Evolutionary conservation across 2,329 filamentous ascomycete species (phyloP).

Genomic region (Cladophialophora bantiana): DNA sequence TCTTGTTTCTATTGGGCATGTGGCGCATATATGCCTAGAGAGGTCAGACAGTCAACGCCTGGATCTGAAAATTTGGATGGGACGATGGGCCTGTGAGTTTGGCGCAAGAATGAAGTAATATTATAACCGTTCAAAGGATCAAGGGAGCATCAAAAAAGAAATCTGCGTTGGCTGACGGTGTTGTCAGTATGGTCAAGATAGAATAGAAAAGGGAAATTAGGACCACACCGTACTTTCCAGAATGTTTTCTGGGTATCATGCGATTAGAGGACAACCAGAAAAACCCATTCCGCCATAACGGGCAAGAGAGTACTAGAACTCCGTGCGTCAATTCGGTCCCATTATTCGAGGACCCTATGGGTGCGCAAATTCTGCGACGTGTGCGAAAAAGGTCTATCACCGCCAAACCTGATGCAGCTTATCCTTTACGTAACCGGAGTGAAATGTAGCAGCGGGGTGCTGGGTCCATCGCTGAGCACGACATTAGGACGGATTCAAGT

Average conservation of each 20-base stretch:
- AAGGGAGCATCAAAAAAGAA: slow-evolving; percentile 2
- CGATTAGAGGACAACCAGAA: slow-evolving; percentile 13
- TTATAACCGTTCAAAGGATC: not conserved
- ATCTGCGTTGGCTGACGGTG: slow-evolving; percentile 6
- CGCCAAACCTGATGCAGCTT: slow-evolving; percentile 39
- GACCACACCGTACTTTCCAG: slow-evolving; percentile 18
- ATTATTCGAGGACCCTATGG: slow-evolving; percentile 36
- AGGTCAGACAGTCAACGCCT: slow-evolving; percentile 6
- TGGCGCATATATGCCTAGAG: slow-evolving; percentile 21
- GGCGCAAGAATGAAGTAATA: not conserved
- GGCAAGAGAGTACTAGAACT: slow-evolving; percentile 32
- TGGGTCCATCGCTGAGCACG: slow-evolving; percentile 36
- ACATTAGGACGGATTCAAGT: slow-evolving; percentile 23
- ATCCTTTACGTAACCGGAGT: slow-evolving; percentile 53
- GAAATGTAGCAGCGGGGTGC: slow-evolving; percentile 41
- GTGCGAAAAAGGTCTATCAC: slow-evolving; percentile 31
- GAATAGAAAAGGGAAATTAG: slow-evolving; percentile 4
- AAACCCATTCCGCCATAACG: slow-evolving; percentile 21
- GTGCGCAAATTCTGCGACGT: slow-evolving; percentile 34
- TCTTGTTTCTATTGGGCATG: slow-evolving; percentile 60
- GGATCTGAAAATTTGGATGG: slow-evolving; percentile 5
- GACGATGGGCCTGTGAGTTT: slow-evolving; percentile 6
- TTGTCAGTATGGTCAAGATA: slow-evolving; percentile 3
- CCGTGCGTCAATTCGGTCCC: slow-evolving; percentile 33
- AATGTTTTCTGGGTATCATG: not conserved